Percentiles rank a stretch among this genome's conserved stretches.
Evolutionary conservation across 352 stramenopile genomes (phyloP).

Genomic region (Pelagophyceae sp.): DNA sequence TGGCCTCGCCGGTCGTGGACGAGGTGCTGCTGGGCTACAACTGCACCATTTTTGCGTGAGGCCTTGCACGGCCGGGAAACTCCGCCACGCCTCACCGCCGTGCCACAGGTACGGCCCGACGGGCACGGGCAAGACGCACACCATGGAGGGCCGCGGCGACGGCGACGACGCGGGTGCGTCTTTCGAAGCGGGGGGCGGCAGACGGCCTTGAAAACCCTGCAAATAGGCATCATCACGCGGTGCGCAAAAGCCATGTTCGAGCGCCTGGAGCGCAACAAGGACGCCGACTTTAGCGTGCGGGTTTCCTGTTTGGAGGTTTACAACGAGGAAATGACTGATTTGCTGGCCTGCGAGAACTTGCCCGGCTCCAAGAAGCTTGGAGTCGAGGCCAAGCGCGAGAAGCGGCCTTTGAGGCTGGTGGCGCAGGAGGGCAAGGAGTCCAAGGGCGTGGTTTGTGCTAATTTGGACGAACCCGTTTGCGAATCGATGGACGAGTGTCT

Average conservation of each 20-base stretch:
- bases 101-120: slow-evolving; percentile 35
- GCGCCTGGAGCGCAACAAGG: slow-evolving; percentile 67
- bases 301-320: slow-evolving; percentile 97
- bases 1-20: not conserved
- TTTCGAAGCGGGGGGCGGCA: too few species aligned
- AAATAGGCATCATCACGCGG: too few species aligned
- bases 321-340: slow-evolving; percentile 92
- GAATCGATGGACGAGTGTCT: slow-evolving; percentile 22
- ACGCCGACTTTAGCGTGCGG: slow-evolving; percentile 75
- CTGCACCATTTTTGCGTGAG: slow-evolving; percentile 6
- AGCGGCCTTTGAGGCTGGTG: slow-evolving; percentile 56
- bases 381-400: slow-evolving; percentile 17
- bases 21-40: slow-evolving; percentile 11
- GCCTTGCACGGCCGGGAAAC: too few species aligned
- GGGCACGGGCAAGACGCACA: slow-evolving; percentile 94
- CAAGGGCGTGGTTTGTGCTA: slow-evolving; percentile 66
- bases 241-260: slow-evolving; percentile 88
- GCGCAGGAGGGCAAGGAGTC: slow-evolving; percentile 60
- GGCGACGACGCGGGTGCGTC: slow-evolving; percentile 66
- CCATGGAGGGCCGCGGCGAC: slow-evolving; percentile 88
- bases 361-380: too few species aligned
- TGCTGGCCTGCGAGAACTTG: slow-evolving; percentile 59
- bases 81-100: too few species aligned
- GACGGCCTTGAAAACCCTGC: too few species aligned
- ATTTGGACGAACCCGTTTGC: slow-evolving; percentile 65